phyloP scores from a whole-genome alignment of 768 basidiomycete genomes.

The Pleurotus salmoneostramineus region DNA sequence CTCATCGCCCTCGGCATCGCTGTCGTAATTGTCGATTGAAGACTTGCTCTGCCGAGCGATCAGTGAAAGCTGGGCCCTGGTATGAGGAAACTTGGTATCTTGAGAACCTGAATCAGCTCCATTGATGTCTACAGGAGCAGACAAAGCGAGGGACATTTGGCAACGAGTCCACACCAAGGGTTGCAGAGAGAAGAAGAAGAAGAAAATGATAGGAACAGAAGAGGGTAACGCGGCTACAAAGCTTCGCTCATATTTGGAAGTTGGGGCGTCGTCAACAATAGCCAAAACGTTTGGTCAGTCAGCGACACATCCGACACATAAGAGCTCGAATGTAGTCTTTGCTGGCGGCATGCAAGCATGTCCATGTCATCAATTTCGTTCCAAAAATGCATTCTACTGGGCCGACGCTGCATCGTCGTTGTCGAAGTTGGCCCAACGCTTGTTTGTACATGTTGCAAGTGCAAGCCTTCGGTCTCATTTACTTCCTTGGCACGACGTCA shows the following conservation, averaged over 20 bases:
- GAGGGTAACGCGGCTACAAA: slow-evolving; percentile 6
- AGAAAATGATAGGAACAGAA: slow-evolving; percentile 4
- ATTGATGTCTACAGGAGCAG: slow-evolving; percentile 1
- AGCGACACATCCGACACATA: too few species aligned
- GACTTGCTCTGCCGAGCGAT: slow-evolving; percentile 69
- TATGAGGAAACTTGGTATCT: slow-evolving; percentile 66
- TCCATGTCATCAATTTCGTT: neutral
- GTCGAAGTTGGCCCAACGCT: neutral
- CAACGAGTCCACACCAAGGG: neutral
- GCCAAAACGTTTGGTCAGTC: neutral
- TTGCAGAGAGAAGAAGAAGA: slow-evolving; percentile 1
- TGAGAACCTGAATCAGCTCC: slow-evolving; percentile 1
- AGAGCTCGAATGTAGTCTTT: too few species aligned
- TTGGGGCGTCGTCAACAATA: neutral
- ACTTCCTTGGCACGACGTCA: neutral
- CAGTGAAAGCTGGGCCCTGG: slow-evolving; percentile 72
- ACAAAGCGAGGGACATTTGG: slow-evolving; percentile 6
- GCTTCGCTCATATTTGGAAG: slow-evolving; percentile 9
- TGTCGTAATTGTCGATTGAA: slow-evolving; percentile 44
- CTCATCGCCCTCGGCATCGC: slow-evolving; percentile 51
- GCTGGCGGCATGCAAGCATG: too few species aligned
- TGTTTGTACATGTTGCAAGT: neutral
- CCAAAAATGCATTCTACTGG: neutral
- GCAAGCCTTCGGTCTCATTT: neutral
- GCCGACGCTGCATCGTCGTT: neutral